A percentile compares a stretch with the other conserved stretches of the same genome.
Conservation (phyloP, 441 rosid genomes). For the Hura crepitans region DNA sequence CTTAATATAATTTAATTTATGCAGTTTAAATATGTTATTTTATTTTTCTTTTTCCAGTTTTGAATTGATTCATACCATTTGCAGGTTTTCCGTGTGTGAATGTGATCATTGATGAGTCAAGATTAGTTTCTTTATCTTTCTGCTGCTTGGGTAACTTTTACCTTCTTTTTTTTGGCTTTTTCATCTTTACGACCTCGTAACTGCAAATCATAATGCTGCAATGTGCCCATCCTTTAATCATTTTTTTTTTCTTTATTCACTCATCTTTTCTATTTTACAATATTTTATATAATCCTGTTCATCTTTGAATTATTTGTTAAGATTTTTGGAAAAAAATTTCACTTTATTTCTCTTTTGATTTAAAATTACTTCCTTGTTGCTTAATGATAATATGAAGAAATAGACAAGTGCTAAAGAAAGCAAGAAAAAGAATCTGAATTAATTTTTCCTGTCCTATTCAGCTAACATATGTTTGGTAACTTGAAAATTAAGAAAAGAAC, state of each 20-base stretch:
- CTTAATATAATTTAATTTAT: background rate
- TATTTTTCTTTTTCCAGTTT: background rate
- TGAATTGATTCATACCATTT: slow-evolving; percentile 9
- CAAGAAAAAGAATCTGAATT: slow-evolving; percentile 21
- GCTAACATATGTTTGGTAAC: slow-evolving; percentile 24
- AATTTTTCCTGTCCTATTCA: background rate
- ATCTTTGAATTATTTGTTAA: background rate
- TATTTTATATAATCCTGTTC: background rate
- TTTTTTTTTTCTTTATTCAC: slow-evolving; percentile 1
- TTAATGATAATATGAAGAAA: slow-evolving; percentile 4
- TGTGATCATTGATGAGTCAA: slow-evolving; percentile 24
- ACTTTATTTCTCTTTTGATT: background rate
- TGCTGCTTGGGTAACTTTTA: slow-evolving; percentile 26
- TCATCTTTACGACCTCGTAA: slow-evolving; percentile 24
- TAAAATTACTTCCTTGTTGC: background rate
- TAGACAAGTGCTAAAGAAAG: slow-evolving; percentile 12
- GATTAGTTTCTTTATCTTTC: background rate
- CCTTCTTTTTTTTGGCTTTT: slow-evolving; percentile 28
- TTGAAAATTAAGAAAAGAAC: slow-evolving; percentile 42
- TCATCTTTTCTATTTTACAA: background rate
- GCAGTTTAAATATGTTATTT: background rate
- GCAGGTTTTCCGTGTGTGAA: slow-evolving; percentile 11
- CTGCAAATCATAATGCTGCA: slow-evolving; percentile 22
- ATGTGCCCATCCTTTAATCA: background rate
- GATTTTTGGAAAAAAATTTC: background rate